A percentile compares a stretch with the other conserved stretches of the same genome.
phyloP scores from a whole-genome alignment of 1,139 yeast species.

The Yamadazyma songkhlaensis region DNA sequence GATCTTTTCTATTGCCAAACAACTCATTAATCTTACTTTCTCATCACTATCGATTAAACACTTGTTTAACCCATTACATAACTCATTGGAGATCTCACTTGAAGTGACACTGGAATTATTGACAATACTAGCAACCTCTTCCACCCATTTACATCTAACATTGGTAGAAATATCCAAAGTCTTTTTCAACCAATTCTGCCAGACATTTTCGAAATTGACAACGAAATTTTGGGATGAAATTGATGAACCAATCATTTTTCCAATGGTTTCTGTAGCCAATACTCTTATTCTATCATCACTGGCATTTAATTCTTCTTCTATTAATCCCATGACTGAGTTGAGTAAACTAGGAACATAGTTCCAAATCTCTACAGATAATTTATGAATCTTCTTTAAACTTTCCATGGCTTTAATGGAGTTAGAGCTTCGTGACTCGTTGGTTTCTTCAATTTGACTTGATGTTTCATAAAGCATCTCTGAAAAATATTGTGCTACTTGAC shows the following conservation, averaged over 20 bases:
- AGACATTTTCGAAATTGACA: conserved; percentile 57
- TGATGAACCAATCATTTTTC: conserved; percentile 54
- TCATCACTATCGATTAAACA: conserved; percentile 77
- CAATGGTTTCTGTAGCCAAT: conserved; percentile 73
- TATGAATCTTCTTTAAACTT: conserved; percentile 58
- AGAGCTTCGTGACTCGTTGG: conserved; percentile 14
- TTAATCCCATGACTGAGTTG: conserved; percentile 70
- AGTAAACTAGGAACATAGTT: conserved; percentile 71
- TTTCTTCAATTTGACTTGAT: conserved; percentile 25
- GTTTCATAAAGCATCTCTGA: conserved; percentile 68
- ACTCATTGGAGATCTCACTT: conserved; percentile 48
- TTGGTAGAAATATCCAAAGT: conserved; percentile 63
- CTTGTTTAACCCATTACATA: conserved; percentile 60
- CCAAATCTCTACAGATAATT: conserved; percentile 70
- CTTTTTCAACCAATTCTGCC: conserved; percentile 70
- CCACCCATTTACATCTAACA: conserved; percentile 73
- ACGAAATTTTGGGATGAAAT: conserved; percentile 48
- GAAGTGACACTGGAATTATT: conserved; percentile 34
- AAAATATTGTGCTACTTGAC: conserved; percentile 76
- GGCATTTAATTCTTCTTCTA: conserved; percentile 77
- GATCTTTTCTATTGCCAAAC: conserved; percentile 43
- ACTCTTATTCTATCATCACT: conserved; percentile 63
- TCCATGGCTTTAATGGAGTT: conserved; percentile 28
- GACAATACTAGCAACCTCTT: conserved; percentile 40
- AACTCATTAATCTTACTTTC: conserved; percentile 63